Percentiles rank a stretch among this genome's conserved stretches.
Conservation (phyloP, 2,329 filamentous ascomycete genomes). For the Cercospora berteroae region DNA sequence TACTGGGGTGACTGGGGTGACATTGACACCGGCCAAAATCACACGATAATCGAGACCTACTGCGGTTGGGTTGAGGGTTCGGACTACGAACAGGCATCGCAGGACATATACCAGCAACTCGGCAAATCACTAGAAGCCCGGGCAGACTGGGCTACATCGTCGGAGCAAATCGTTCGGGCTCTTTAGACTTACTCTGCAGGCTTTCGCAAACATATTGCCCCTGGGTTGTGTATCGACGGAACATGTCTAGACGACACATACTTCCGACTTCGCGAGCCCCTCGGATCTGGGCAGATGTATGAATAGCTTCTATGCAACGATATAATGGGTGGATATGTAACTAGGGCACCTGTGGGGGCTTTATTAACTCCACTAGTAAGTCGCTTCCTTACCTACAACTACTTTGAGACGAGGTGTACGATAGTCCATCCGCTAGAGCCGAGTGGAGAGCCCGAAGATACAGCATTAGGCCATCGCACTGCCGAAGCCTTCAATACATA, state of each 20-base stretch:
- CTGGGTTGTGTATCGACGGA: neutral
- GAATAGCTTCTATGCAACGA: neutral
- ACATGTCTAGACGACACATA: neutral
- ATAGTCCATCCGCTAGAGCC: neutral
- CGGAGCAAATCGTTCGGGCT: neutral
- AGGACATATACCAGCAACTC: neutral
- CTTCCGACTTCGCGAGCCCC: neutral
- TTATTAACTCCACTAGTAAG: neutral
- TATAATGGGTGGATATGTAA: neutral
- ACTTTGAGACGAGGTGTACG: neutral
- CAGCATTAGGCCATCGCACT: constrained; percentile 41
- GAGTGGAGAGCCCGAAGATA: neutral
- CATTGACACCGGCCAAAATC: neutral
- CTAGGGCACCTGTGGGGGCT: neutral
- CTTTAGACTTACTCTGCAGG: neutral
- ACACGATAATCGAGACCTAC: neutral
- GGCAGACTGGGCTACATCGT: neutral
- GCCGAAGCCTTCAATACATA: constrained; percentile 55
- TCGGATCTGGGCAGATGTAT: neutral
- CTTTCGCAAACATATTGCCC: neutral
- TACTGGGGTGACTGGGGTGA: neutral
- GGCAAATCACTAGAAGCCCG: neutral
- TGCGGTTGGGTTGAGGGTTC: neutral
- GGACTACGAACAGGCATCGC: neutral
- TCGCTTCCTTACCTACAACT: neutral